Base-by-base conservation (phyloP, 345 rosid species). In the Corymbia maculata region DNA sequence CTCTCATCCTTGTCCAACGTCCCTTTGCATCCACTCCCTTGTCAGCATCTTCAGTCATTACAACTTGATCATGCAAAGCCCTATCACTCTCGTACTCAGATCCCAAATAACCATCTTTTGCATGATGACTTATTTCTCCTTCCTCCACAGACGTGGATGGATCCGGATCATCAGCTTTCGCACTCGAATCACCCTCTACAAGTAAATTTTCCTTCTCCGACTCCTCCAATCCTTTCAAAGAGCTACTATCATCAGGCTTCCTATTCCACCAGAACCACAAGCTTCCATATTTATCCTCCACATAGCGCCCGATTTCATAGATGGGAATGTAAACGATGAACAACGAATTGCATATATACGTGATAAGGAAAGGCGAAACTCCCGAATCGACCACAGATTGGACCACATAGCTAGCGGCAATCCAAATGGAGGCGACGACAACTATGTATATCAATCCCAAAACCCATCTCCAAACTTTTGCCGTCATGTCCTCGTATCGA, bases 401-500 rank as follows among this genome's bases (percentile, higher is more conserved):
- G 52, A 97, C 99, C 90, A 96, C 98, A 88, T 95, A 97, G 92
- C 99, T 96, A 17, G 99, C 99, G 8, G 97, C 97, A 82, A 97
- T 96, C 99, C 99, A 97, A 82, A 97, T 97, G 79, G 92, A 91
- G 2, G 99, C 99, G 12, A 97, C 99, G 4, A 97, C 93, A 66
- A 97, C 87, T 86, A 96, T 96, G 92, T 97, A 96, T 36, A 92
- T 85, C 89, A 97, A 90, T 86, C 99, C 98, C 86, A 95, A 86
- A 89, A 90, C 90, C 98, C 99, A 97, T 92, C 93, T 95, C 99
- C 98, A 94, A 21, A 88, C 85, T 86, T 95, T 91, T 88, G 89
- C 92, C 17, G 88, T 90, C 99, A 93, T 96, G 85, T 89, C 92
- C 90, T 82, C 85, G 52, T 84, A 79, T 44, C 59, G 47, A 52